phyloP scores from a whole-genome alignment of 2,329 filamentous ascomycete genomes.

The Monosporascus sp. region DNA sequence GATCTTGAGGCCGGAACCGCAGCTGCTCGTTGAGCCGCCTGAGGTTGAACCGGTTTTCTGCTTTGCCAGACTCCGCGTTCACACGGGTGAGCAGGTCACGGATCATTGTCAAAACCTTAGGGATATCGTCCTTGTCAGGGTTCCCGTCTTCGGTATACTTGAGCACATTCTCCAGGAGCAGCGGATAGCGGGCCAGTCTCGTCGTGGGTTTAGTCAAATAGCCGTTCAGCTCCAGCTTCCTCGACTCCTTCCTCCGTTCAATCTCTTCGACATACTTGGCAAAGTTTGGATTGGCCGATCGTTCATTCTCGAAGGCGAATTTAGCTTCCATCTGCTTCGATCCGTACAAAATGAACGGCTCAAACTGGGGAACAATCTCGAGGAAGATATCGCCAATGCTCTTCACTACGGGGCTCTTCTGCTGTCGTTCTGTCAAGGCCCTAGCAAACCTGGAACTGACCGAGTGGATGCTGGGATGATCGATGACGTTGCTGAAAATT shows the following conservation, averaged over 20 bases:
- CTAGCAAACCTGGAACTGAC: slow-evolving; percentile 88
- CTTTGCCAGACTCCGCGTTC: slow-evolving; percentile 92
- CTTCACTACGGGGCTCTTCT: slow-evolving; percentile 81
- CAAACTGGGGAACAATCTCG: slow-evolving; percentile 85
- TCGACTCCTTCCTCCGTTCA: slow-evolving; percentile 89
- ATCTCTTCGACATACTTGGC: slow-evolving; percentile 93
- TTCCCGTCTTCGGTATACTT: slow-evolving; percentile 89
- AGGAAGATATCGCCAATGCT: slow-evolving; percentile 93
- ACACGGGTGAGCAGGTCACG: slow-evolving; percentile 81
- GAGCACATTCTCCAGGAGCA: slow-evolving; percentile 83
- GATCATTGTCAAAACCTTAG: slow-evolving; percentile 81
- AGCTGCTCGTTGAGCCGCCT: slow-evolving; percentile 87
- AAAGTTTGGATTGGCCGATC: slow-evolving; percentile 78
- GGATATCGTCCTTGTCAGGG: slow-evolving; percentile 86
- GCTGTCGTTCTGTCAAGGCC: slow-evolving; percentile 82
- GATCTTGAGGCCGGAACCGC: slow-evolving; percentile 83
- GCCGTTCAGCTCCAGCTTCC: slow-evolving; percentile 94
- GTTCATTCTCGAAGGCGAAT: slow-evolving; percentile 96
- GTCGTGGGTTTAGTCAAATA: slow-evolving; percentile 98
- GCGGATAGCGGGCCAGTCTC: slow-evolving; percentile 84
- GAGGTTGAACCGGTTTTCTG: slow-evolving; percentile 95
- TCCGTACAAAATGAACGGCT: slow-evolving; percentile 94
- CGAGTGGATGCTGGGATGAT: slow-evolving; percentile 72
- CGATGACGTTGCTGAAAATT: slow-evolving; percentile 94
- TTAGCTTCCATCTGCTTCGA: slow-evolving; percentile 95